phyloP scores from a whole-genome alignment of 345 rosid genomes.

The Salix purpurea region DNA sequence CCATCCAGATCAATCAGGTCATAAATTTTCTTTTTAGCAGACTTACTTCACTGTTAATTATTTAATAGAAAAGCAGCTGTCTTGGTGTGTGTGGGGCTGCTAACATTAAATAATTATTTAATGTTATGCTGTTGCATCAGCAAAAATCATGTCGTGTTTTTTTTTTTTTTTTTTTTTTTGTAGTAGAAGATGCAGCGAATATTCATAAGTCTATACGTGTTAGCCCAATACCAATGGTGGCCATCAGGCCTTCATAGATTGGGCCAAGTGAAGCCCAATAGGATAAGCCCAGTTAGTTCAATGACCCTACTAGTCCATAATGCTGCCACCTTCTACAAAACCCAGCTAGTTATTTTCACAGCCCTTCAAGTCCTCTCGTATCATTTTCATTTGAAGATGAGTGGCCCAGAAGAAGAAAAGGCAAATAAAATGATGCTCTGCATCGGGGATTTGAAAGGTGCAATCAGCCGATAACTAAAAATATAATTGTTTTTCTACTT shows the following conservation, averaged over 20 bases:
- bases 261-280: not conserved
- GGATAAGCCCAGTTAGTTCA: not conserved
- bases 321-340: not conserved
- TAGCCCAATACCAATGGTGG: not conserved
- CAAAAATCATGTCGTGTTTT: too few relatives aligned
- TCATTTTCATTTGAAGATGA: not conserved
- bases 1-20: too few relatives aligned
- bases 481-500: too few relatives aligned
- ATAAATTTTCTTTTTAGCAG: too few relatives aligned
- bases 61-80: too few relatives aligned
- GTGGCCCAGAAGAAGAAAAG: not conserved
- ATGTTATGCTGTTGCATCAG: not conserved
- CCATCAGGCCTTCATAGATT: not conserved
- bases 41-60: not conserved
- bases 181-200: too few relatives aligned
- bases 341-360: not conserved
- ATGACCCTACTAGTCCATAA: not conserved
- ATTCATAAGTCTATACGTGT: not conserved
- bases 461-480: not conserved
- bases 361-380: not conserved
- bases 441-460: not conserved
- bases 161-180: too few relatives aligned
- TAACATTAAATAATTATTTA: too few relatives aligned
- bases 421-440: not conserved
- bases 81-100: too few relatives aligned